Conservation (phyloP, 2,329 filamentous ascomycete genomes). For the Beauveria pseudobassiana region DNA sequence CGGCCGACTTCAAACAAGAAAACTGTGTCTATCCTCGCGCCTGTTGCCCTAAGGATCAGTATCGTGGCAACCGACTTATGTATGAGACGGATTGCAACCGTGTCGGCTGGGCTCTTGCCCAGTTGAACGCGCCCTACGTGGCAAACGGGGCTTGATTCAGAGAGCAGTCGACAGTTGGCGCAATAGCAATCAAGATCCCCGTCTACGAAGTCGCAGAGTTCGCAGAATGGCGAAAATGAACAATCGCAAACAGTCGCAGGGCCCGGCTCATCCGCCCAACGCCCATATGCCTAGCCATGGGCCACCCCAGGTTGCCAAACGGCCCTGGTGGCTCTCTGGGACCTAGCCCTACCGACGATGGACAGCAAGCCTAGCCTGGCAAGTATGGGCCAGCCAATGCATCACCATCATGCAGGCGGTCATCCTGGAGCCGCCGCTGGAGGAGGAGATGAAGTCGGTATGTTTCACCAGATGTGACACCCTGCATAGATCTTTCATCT, state of each 20-base stretch:
- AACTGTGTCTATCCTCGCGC: constrained; percentile 97
- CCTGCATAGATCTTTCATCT: constrained; percentile 24
- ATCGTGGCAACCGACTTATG: constrained; percentile 87
- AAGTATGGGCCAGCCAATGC: constrained; percentile 58
- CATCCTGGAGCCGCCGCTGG: constrained; percentile 41
- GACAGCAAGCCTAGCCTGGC: constrained; percentile 55
- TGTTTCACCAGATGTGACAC: constrained; percentile 89
- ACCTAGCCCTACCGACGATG: constrained; percentile 47
- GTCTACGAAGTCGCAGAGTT: constrained; percentile 83
- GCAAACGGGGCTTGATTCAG: constrained; percentile 93
- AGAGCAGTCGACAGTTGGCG: constrained; percentile 97
- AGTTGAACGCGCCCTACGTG: constrained; percentile 87
- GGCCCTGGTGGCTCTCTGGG: constrained; percentile 56
- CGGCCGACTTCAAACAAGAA: constrained; percentile 88
- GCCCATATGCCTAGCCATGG: constrained; percentile 61
- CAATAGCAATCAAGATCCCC: constrained; percentile 95
- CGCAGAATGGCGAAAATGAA: constrained; percentile 95
- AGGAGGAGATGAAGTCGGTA: constrained; percentile 86
- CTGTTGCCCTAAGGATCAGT: constrained; percentile 91
- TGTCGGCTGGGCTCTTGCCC: constrained; percentile 96
- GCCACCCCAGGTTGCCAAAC: constrained; percentile 57
- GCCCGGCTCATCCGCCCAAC: constrained; percentile 46
- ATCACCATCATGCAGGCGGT: constrained; percentile 52
- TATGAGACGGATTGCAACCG: constrained; percentile 99
- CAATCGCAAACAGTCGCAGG: constrained; percentile 63